Conservation (phyloP, 768 basidiomycete species). For the Tulasnella sp. region DNA sequence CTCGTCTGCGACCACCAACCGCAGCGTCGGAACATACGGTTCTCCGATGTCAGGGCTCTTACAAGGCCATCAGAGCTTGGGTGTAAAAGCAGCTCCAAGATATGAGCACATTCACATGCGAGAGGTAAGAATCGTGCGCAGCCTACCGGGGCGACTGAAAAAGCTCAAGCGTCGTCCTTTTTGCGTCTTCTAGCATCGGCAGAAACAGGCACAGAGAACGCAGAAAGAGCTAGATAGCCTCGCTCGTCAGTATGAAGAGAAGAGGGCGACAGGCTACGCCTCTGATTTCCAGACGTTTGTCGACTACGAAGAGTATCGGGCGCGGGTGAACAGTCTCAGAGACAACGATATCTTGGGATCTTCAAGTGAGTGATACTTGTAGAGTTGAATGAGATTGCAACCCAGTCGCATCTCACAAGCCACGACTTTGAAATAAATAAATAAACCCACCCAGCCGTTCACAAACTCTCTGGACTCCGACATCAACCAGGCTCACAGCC, state of each 20-base stretch:
- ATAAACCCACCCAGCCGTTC: too few species aligned
- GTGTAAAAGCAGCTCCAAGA: not conserved
- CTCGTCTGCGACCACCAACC: not conserved
- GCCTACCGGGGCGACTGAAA: not conserved
- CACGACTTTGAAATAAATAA: too few species aligned
- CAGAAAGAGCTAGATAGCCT: not conserved
- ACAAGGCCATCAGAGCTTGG: not conserved
- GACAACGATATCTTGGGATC: not conserved
- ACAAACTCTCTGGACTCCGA: too few species aligned
- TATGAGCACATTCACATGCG: constrained; percentile 6
- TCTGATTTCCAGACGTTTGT: not conserved
- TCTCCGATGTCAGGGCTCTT: not conserved
- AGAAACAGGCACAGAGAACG: not conserved
- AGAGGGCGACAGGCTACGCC: not conserved
- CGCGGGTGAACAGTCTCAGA: not conserved
- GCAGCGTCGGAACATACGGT: not conserved
- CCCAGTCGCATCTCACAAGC: too few species aligned
- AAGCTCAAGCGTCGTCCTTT: not conserved
- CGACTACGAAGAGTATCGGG: not conserved
- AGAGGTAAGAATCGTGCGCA: not conserved
- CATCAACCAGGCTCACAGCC: too few species aligned
- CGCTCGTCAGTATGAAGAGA: not conserved
- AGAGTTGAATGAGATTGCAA: too few species aligned
- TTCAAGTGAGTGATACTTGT: not conserved
- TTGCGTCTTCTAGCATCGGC: not conserved